phyloP scores from a whole-genome alignment of 177 flowering plant species.

The Vitis hybrid region DNA sequence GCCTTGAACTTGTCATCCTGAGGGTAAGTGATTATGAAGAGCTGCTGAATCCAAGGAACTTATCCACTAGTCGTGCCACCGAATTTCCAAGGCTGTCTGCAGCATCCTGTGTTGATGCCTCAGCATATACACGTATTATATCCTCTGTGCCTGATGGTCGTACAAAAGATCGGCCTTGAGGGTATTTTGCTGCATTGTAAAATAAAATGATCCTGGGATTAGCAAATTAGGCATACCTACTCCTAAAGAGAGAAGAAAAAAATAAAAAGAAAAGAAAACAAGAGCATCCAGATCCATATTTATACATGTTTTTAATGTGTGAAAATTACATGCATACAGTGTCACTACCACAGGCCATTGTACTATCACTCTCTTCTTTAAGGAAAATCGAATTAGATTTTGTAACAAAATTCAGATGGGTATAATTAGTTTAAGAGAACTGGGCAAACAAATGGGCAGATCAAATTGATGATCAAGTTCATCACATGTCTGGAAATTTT shows the following conservation, averaged over 20 bases:
- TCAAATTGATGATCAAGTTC: background rate
- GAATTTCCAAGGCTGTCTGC: constrained; percentile 75
- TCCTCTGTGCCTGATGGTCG: constrained; percentile 99
- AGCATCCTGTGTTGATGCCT: constrained; percentile 83
- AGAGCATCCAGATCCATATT: background rate
- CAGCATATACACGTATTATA: constrained; percentile 88
- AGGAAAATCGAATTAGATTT: no score
- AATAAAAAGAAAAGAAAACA: background rate
- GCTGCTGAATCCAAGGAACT: constrained; percentile 48
- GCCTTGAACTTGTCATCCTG: no score
- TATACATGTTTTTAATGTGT: no score
- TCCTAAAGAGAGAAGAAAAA: background rate
- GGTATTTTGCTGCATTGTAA: constrained; percentile 61
- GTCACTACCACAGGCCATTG: no score
- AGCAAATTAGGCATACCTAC: background rate
- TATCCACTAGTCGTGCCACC: constrained; percentile 63
- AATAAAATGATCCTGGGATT: background rate
- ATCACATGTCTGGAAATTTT: no score
- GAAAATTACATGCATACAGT: no score
- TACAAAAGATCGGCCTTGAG: constrained; percentile 70
- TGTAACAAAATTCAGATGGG: no score
- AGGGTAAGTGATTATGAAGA: background rate
- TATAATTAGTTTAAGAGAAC: no score
- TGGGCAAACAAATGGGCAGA: no score
- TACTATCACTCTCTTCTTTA: no score